Evolutionary conservation across 805 yeast species (phyloP).

Genomic region (Pachysolen tannophilus): DNA sequence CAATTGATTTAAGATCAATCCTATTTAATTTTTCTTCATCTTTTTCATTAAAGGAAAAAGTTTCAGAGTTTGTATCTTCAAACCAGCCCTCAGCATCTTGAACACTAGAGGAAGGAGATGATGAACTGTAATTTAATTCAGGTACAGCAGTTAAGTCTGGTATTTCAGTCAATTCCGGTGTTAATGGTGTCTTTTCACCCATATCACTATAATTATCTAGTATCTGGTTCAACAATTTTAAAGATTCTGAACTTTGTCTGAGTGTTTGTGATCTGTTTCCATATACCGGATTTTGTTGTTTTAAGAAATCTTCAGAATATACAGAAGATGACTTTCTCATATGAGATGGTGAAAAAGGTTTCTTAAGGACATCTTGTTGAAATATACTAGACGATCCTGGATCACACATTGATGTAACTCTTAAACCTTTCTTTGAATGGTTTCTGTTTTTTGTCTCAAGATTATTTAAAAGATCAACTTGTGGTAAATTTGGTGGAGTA

Average conservation of each 20-base stretch:
- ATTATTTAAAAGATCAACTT: not conserved
- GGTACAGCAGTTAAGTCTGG: not conserved
- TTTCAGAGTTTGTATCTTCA: conserved; percentile 2
- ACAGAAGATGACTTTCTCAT: not conserved
- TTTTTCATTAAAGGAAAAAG: conserved; percentile 5
- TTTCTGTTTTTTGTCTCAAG: not conserved
- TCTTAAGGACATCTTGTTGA: too few species aligned
- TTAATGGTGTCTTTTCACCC: conserved; percentile 3
- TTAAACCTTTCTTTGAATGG: not conserved
- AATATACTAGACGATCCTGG: too few species aligned
- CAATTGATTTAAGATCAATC: not conserved
- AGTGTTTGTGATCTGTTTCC: too few species aligned
- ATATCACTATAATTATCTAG: conserved; percentile 1
- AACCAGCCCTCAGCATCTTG: conserved; percentile 1
- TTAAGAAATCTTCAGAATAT: conserved; percentile 1
- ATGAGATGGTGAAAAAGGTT: not conserved
- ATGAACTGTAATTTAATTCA: not conserved
- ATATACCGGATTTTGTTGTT: too few species aligned
- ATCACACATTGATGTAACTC: not conserved
- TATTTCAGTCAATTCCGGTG: conserved; percentile 3
- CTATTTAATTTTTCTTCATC: conserved; percentile 6
- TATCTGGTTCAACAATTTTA: too few species aligned
- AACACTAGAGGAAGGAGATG: not conserved
- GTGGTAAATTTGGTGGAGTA: not conserved
- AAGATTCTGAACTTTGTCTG: too few species aligned